A percentile compares a stretch with the other conserved stretches of the same genome.
These are phyloP conservation scores for Sphagnum fallax DNA, from an alignment of 228 moss, liverwort and hornwort genomes.

Conservation along the genomic window DNA sequence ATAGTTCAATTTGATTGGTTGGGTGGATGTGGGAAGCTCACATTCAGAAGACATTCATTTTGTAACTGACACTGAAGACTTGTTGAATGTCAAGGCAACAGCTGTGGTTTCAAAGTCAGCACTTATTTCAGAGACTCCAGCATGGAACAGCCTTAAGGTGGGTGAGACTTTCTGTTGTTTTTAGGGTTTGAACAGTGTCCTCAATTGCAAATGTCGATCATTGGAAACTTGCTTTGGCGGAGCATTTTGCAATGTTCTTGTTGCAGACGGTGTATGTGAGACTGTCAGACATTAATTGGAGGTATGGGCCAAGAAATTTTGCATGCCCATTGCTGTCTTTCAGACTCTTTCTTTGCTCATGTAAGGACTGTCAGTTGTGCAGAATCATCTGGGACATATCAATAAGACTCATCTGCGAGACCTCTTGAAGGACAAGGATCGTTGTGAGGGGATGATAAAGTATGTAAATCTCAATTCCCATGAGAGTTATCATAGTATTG, in stretches of 20 bases:
- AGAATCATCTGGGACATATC: conserved; percentile 83
- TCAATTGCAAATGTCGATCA: neutral
- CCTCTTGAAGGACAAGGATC: conserved; percentile 70
- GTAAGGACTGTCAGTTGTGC: conserved; percentile 10
- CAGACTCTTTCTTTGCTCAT: neutral
- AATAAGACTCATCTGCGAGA: conserved; percentile 77
- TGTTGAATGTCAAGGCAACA: neutral
- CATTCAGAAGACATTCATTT: no score
- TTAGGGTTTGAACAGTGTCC: neutral
- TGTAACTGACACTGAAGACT: neutral
- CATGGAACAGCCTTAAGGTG: conserved; percentile 94
- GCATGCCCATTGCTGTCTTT: no score
- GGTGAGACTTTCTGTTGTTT: neutral
- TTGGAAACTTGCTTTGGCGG: neutral
- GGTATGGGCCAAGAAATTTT: neutral
- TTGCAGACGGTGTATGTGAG: neutral
- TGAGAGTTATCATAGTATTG: no score
- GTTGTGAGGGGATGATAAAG: conserved; percentile 96
- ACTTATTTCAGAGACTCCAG: conserved; percentile 72
- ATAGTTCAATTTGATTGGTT: no score
- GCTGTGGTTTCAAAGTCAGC: neutral
- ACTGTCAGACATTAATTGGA: neutral
- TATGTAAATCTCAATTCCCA: conserved; percentile 10
- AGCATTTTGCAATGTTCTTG: neutral
- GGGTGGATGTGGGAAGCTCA: no score